Conservation (phyloP, 306 rosid species). For the Canavalia ensiformis region DNA sequence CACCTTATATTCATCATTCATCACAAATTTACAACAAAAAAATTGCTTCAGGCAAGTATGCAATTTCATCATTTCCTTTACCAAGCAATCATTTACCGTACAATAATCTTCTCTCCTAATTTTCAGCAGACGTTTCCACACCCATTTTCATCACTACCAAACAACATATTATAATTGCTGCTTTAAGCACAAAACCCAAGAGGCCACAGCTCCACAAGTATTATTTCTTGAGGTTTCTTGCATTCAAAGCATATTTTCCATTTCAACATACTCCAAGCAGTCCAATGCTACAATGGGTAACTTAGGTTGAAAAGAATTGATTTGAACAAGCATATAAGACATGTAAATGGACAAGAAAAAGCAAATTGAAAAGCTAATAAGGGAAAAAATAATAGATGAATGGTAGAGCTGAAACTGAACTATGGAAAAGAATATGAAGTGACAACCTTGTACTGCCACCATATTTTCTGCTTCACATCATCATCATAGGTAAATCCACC, state of each 20-base stretch:
- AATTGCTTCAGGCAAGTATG: neutral
- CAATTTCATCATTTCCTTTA: conserved; percentile 23
- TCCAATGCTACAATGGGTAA: conserved; percentile 19
- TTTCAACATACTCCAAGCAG: conserved; percentile 2
- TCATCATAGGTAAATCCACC: conserved; percentile 89
- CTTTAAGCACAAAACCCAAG: conserved; percentile 3
- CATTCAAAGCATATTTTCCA: conserved; percentile 40
- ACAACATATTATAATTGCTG: neutral
- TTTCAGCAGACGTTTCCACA: conserved; percentile 3
- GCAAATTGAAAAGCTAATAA: conserved; percentile 11
- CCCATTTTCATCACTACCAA: conserved; percentile 18
- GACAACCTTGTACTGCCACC: conserved; percentile 93
- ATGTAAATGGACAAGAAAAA: conserved; percentile 1
- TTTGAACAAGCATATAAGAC: conserved; percentile 37
- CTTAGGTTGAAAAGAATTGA: conserved; percentile 36
- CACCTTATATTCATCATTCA: conserved; percentile 9
- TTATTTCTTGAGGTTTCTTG: conserved; percentile 21
- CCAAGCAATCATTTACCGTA: neutral
- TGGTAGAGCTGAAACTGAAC: conserved; percentile 38
- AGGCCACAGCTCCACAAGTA: conserved; percentile 9
- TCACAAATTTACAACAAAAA: neutral
- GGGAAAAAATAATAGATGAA: neutral
- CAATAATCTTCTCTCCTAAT: conserved; percentile 6
- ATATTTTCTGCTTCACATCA: conserved; percentile 83
- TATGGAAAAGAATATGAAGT: conserved; percentile 45